phyloP scores from a whole-genome alignment of 2,329 filamentous ascomycete species.

The Chrysosporium queenslandicum region DNA sequence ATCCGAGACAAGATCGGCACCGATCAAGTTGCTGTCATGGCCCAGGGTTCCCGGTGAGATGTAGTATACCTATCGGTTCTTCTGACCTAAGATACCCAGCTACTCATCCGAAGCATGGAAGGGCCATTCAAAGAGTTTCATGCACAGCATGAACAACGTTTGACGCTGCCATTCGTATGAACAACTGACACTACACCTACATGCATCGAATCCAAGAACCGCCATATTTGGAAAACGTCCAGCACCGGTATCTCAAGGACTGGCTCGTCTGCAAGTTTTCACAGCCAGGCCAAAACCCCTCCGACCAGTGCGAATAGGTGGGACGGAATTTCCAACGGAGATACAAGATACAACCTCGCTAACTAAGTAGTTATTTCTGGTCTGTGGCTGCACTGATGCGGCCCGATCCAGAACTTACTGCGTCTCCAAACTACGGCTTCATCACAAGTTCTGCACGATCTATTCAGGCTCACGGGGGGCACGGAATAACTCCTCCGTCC shows the following conservation, averaged over 20 bases:
- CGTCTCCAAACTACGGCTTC: background rate
- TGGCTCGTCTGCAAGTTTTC: background rate
- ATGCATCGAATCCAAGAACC: background rate
- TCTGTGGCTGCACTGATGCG: constrained; percentile 7
- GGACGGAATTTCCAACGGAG: background rate
- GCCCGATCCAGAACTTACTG: constrained; percentile 11
- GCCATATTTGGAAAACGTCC: background rate
- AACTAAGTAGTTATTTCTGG: background rate
- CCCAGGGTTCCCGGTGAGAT: too few species aligned
- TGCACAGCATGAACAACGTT: too few species aligned
- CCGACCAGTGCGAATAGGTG: constrained; percentile 3
- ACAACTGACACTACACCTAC: background rate
- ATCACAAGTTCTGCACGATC: background rate
- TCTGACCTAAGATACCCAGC: too few species aligned
- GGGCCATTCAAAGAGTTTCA: too few species aligned
- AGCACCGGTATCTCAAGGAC: background rate
- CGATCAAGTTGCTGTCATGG: constrained; percentile 1
- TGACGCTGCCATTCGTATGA: background rate
- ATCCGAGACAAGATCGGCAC: background rate
- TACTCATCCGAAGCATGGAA: background rate
- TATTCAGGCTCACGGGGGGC: background rate
- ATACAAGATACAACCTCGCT: constrained; percentile 6
- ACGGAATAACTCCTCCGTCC: background rate
- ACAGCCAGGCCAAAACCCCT: background rate
- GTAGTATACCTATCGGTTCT: too few species aligned